Percentiles rank a stretch among this genome's conserved stretches.
Evolutionary conservation across 2,329 filamentous ascomycete genomes (phyloP).

Genomic region (Fusarium nodosum): DNA sequence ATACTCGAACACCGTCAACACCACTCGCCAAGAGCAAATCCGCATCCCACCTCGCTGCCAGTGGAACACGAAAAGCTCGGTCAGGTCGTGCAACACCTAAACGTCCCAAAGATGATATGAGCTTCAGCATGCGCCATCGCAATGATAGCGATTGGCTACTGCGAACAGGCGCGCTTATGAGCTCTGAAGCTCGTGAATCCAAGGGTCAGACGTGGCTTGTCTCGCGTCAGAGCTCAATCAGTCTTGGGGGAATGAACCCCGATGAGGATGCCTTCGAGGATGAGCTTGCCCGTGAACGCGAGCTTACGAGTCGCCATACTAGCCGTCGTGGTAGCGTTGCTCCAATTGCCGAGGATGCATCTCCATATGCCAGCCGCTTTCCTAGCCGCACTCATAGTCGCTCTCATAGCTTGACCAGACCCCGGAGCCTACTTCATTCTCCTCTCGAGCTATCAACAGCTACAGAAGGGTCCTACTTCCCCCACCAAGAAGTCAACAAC

Average conservation of each 20-base stretch:
- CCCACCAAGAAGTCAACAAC: constrained; percentile 49
- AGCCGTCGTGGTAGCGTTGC: constrained; percentile 63
- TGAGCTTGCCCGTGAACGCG: constrained; percentile 65
- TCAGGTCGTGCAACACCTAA: constrained; percentile 55
- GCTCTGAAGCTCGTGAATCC: constrained; percentile 72
- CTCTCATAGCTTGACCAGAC: constrained; percentile 53
- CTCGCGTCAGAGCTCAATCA: constrained; percentile 75
- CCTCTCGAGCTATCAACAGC: constrained; percentile 58
- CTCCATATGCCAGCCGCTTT: constrained; percentile 59
- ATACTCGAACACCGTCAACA: constrained; percentile 58
- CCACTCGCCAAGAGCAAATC: constrained; percentile 74
- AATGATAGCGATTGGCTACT: constrained; percentile 75
- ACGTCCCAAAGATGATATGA: constrained; percentile 51
- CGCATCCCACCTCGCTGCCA: constrained; percentile 64
- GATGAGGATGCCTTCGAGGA: constrained; percentile 68
- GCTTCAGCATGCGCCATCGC: constrained; percentile 53
- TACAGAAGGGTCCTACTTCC: constrained; percentile 44
- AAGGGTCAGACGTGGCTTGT: constrained; percentile 78
- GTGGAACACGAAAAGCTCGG: constrained; percentile 43
- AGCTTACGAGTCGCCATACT: constrained; percentile 61
- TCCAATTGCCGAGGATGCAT: constrained; percentile 56
- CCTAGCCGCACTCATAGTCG: constrained; percentile 61
- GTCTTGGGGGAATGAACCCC: constrained; percentile 66
- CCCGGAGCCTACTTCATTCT: constrained; percentile 59
- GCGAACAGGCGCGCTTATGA: constrained; percentile 72